phyloP scores from a whole-genome alignment of 176 grass and related monocot species.

The Elymus sibiricus region DNA sequence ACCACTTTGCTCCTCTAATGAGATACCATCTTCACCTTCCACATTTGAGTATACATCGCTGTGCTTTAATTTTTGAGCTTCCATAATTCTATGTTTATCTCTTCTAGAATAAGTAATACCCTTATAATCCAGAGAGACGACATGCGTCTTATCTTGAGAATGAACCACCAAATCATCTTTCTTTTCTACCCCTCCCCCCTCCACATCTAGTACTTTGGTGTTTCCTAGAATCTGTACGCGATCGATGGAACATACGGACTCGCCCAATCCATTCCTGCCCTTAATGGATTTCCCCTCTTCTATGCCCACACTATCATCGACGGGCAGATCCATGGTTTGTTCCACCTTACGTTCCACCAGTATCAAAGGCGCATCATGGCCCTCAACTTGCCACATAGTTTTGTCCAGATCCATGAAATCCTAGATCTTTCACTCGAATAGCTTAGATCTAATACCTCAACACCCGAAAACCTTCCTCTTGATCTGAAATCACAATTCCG shows the following conservation, averaged over 20 bases:
- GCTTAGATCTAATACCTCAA: background rate
- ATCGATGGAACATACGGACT: background rate
- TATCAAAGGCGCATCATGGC: background rate
- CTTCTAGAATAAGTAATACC: background rate
- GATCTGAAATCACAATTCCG: background rate
- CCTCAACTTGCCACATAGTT: background rate
- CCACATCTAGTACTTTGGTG: background rate
- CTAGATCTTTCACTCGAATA: background rate
- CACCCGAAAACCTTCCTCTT: background rate
- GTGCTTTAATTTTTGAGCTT: background rate
- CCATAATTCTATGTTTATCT: background rate
- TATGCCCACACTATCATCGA: background rate
- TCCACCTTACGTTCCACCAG: background rate
- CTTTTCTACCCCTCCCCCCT: background rate
- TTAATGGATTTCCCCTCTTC: background rate
- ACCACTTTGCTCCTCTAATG: background rate
- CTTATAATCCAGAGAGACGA: background rate
- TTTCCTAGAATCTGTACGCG: background rate
- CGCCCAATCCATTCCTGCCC: background rate
- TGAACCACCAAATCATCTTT: background rate
- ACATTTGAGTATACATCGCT: background rate
- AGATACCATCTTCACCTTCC: background rate
- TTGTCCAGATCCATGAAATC: background rate
- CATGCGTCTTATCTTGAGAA: background rate
- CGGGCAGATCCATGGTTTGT: background rate